Conservation (phyloP, 768 basidiomycete genomes). For the Auriscalpium microsporum region DNA sequence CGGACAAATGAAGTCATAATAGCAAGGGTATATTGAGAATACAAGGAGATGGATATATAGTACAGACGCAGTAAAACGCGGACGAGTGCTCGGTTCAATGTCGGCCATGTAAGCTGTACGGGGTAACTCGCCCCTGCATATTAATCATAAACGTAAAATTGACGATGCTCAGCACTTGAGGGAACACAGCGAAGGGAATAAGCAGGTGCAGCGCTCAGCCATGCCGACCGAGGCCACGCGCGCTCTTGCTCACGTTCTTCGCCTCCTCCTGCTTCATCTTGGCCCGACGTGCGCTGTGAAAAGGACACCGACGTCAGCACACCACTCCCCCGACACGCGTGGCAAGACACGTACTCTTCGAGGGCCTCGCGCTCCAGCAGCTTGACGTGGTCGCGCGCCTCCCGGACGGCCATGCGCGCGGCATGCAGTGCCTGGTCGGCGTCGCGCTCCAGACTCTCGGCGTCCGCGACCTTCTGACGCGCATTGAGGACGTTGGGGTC, state of each 20-base stretch:
- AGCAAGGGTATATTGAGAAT: too few relatives aligned
- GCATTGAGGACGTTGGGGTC: slow-evolving; percentile 43
- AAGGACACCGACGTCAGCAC: neutral
- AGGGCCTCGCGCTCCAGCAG: slow-evolving; percentile 1
- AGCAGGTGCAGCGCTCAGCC: neutral
- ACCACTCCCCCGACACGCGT: neutral
- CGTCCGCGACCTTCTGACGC: slow-evolving; percentile 29
- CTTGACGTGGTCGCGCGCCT: slow-evolving; percentile 5
- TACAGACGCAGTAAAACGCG: too few relatives aligned
- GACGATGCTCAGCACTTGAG: too few relatives aligned
- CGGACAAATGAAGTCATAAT: too few relatives aligned
- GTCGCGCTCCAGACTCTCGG: slow-evolving; percentile 2
- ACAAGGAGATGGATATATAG: too few relatives aligned
- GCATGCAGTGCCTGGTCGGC: neutral
- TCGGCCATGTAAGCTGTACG: too few relatives aligned
- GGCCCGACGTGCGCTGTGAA: neutral
- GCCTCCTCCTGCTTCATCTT: slow-evolving; percentile 3
- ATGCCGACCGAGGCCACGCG: slow-evolving; percentile 6
- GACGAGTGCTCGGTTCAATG: too few relatives aligned
- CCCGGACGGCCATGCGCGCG: slow-evolving; percentile 1
- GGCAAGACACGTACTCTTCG: slow-evolving; percentile 1
- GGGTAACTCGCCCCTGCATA: too few relatives aligned
- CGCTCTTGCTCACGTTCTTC: slow-evolving; percentile 3
- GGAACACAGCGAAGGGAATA: neutral
- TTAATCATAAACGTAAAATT: too few relatives aligned